A percentile compares a stretch with the other conserved stretches of the same genome.
phyloP scores from a whole-genome alignment of 2,329 filamentous ascomycete species.

The Lachnellula occidentalis region DNA sequence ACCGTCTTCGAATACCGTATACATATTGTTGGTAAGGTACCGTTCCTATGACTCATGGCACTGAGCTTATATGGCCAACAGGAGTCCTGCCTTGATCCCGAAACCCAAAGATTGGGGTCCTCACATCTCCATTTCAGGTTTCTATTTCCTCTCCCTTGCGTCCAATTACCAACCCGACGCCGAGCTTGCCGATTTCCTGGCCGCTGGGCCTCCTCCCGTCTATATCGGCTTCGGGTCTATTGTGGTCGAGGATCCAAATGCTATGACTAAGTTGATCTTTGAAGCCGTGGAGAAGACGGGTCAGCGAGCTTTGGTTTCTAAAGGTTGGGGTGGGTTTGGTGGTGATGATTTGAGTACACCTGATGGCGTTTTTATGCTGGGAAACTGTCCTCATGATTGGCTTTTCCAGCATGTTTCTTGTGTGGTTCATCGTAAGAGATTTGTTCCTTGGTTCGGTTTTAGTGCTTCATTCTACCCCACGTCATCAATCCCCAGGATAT shows the following conservation, averaged over 20 bases:
- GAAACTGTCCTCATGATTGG: constrained; percentile 70
- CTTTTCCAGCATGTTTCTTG: constrained; percentile 60
- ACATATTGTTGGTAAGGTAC: constrained; percentile 44
- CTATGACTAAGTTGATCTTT: not conserved
- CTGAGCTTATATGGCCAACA: constrained; percentile 45
- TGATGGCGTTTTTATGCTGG: constrained; percentile 63
- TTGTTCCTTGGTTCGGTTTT: no score
- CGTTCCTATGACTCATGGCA: not conserved
- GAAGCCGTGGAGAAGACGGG: not conserved
- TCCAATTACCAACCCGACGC: not conserved
- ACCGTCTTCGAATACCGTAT: constrained; percentile 69
- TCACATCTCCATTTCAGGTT: not conserved
- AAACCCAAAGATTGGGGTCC: not conserved
- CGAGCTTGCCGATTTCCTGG: not conserved
- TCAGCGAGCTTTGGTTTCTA: not conserved
- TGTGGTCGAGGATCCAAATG: not conserved
- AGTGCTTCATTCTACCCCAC: no score
- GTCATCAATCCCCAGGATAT: no score
- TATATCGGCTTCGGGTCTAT: not conserved
- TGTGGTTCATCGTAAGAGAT: constrained; percentile 49
- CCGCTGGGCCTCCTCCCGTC: not conserved
- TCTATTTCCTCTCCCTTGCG: not conserved
- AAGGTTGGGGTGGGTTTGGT: constrained; percentile 48
- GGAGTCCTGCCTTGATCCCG: not conserved
- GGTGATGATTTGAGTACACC: constrained; percentile 49